Base-by-base conservation (phyloP, 495 filamentous ascomycete species). In the Trichoderma gamsii region DNA sequence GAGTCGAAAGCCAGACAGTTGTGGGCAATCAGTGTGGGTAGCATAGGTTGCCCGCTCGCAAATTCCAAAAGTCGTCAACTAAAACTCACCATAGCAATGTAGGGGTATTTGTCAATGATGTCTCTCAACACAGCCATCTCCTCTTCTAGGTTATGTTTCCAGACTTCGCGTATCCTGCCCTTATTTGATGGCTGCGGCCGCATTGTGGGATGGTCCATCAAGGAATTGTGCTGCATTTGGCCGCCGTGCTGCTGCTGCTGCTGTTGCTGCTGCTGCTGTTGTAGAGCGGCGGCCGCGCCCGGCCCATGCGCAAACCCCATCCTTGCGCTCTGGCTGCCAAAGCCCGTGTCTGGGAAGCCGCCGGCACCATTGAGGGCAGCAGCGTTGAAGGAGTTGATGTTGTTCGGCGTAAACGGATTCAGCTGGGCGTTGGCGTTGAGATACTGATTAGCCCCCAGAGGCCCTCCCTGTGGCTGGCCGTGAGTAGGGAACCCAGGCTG, bases 111-210 rank as follows among this genome's bases (percentile, higher is more conserved):
- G 65, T 97, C 91, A 64, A 97, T 85, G 74, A 98, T 78, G 52
- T 87, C 83, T 73, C 96, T 83, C 70, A 99, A 77, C 32, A 87
- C 76, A 5, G 84, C 86, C 87, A 99, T 91, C 80, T 99, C 95
- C 71, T 93, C 88, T n/a, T 88, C 85, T 67, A 98, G 79, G 74
- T 98, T 97, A 69, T 90, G 84, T 72, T 86, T 89, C 94, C 94
- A 99, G 21, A 99, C 95, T 74, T 99, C 95, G 65, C 93, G 84
- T 85, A 98, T 97, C 76, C 92, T 81, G 35, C 85, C 82, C 75
- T 91, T 90, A 32, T 83, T 46, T 83, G 51, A 78, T 82, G 52
- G 72, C 23, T 63, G 52, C 7, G 38, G 13, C 25, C 63, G 35
- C 44, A 52, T 52, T 43, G 56, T 41, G 23, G 63, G 67, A 35